phyloP scores from a whole-genome alignment of 1,284 basidiomycete species.

The Somion occarium region DNA sequence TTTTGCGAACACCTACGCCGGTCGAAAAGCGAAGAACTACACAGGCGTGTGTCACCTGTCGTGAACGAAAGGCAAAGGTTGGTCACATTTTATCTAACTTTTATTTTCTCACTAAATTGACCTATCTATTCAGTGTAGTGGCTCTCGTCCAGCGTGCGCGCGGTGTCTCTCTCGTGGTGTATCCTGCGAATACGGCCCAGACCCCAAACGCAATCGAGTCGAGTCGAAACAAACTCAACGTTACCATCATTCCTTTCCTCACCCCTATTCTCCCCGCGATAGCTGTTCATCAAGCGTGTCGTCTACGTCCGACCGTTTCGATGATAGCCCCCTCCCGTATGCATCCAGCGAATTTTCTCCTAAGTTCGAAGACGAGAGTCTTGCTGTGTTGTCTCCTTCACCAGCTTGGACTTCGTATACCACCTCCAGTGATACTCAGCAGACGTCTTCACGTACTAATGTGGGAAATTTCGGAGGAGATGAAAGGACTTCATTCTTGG shows the following conservation, averaged over 20 bases:
- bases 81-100: not conserved
- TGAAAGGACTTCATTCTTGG: not conserved
- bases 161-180: conserved; percentile 36
- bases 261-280: not conserved
- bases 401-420: too few relatives aligned
- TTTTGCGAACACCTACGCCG: conserved; percentile 38
- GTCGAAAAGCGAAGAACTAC: conserved; percentile 35
- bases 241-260: not conserved
- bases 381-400: not conserved
- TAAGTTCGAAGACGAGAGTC: conserved; percentile 18
- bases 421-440: not conserved
- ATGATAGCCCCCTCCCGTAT: too few relatives aligned
- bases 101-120: not conserved
- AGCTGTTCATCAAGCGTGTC: not conserved
- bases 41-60: conserved; percentile 40
- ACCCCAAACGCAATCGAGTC: conserved; percentile 10
- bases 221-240: conserved; percentile 11
- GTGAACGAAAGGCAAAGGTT: conserved; percentile 41
- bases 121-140: conserved; percentile 32
- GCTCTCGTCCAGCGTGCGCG: conserved; percentile 34
- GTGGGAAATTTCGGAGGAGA: not conserved
- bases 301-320: conserved; percentile 7
- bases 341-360: conserved; percentile 13
- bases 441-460: not conserved
- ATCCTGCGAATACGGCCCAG: conserved; percentile 34